Percentiles rank a stretch among this genome's conserved stretches.
These are phyloP conservation scores for Knufia petricola DNA, from an alignment of 2,329 filamentous ascomycete species.

Conservation along the genomic window DNA sequence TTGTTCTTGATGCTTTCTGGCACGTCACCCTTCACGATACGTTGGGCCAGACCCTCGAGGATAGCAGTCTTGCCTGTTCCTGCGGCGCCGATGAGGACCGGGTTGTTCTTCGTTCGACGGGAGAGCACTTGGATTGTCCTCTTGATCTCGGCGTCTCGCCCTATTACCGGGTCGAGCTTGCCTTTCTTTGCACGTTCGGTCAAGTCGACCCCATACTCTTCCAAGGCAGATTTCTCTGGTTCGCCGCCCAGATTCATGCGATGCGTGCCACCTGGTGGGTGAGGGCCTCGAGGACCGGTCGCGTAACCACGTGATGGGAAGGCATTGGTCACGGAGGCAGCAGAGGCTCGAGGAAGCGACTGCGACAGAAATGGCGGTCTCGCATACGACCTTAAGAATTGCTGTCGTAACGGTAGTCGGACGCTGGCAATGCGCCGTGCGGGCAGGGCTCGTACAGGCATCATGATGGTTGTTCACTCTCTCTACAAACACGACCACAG, in stretches of 20 bases:
- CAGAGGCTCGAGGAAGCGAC: slow-evolving; percentile 9
- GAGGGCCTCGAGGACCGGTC: slow-evolving; percentile 48
- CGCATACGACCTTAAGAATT: slow-evolving; percentile 6
- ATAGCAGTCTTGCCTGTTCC: slow-evolving; percentile 98
- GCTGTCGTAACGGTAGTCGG: slow-evolving; percentile 8
- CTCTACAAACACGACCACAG: slow-evolving; percentile 9
- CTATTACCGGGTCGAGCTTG: slow-evolving; percentile 92
- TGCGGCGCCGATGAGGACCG: slow-evolving; percentile 91
- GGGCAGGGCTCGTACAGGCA: slow-evolving; percentile 16
- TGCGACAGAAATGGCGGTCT: neutral
- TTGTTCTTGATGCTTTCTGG: slow-evolving; percentile 96
- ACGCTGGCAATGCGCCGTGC: slow-evolving; percentile 15
- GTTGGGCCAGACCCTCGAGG: slow-evolving; percentile 86
- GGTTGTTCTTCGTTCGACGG: slow-evolving; percentile 93
- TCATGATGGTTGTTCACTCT: slow-evolving; percentile 12
- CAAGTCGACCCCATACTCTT: slow-evolving; percentile 84
- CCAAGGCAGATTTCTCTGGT: slow-evolving; percentile 72
- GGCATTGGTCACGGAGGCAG: neutral
- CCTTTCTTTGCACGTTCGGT: slow-evolving; percentile 76
- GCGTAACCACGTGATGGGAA: slow-evolving; percentile 41
- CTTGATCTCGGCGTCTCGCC: slow-evolving; percentile 82
- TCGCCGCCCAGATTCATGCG: slow-evolving; percentile 79
- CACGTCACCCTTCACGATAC: slow-evolving; percentile 86
- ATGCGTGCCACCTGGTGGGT: slow-evolving; percentile 85
- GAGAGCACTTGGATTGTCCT: slow-evolving; percentile 90